Evolutionary conservation across 2,329 filamentous ascomycete species (phyloP), one percentile per base, ranked within the genome.

Genomic region (Rutstroemia sp.): DNA sequence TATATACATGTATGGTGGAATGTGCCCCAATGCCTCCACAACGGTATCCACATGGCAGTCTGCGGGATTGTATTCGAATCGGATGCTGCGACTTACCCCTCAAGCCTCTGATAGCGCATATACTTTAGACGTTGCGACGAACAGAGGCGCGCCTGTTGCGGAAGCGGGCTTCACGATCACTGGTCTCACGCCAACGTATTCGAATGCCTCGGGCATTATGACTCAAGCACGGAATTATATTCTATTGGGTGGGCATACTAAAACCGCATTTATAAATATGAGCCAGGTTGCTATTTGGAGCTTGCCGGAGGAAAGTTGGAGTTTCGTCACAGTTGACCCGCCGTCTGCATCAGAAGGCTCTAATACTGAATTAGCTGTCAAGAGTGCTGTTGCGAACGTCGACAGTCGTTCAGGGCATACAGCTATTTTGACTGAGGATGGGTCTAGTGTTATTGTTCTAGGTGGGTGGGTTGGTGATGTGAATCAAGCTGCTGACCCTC

Each of bases 391-490:
- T n/a, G 62, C 58, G 1, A 61, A 18, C 6, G 56, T 69, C 4
- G 88, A 95, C 62, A 90, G 90, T 39, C 79, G 94, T 55, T 96
- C 92, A 4, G 94, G 94, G 0, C 94, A 99, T 68, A 92, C 89
- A 0, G 85, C 92, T 1, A 81, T 96, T 1, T 73, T 96, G 4
- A 89, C 83, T 27, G 80, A 87, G 52, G 90, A 95, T 66, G 92
- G 92, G 0, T 81, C 76, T 25, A 83, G 80, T n/a, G 76, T 97
- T 8, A 75, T 96, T 42, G 74, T 99, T 1, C 78, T 91, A 58
- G 94, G 94, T 19, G 94, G 94, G 1, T 99, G 94, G 94, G 90
- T 96, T 4, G 92, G 92, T 3, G 85, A 95, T 66, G 77, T 87
- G 0, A 79, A 75, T 8, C 87, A 84, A 34, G 81, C 92, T 1